These are phyloP conservation scores for Pichia heedii DNA, from an alignment of 805 yeast genomes.

Conservation along the genomic window DNA sequence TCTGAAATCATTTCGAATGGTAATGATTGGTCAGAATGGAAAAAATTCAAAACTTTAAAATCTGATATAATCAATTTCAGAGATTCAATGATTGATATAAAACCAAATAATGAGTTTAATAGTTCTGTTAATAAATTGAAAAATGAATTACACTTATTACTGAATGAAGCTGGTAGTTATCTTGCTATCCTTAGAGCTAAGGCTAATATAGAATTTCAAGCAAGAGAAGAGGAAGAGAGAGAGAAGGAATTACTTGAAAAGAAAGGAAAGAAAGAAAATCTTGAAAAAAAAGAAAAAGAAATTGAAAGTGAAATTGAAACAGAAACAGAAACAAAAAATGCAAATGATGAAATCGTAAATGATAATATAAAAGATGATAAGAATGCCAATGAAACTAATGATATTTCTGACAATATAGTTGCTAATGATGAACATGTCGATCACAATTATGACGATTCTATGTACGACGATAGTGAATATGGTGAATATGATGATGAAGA, in stretches of 20 bases:
- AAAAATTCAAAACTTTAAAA: constrained; percentile 48
- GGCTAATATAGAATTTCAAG: constrained; percentile 49
- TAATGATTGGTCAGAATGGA: constrained; percentile 50
- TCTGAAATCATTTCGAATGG: constrained; percentile 42
- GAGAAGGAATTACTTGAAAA: constrained; percentile 8
- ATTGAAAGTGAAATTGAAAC: constrained; percentile 2
- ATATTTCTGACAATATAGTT: too few species aligned
- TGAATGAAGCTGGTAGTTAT: constrained; percentile 55
- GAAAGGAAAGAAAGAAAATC: too few species aligned
- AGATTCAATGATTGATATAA: constrained; percentile 37
- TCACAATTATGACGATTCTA: too few species aligned
- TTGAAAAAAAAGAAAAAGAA: constrained; percentile 26
- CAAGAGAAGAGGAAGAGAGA: constrained; percentile 38
- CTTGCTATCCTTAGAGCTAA: constrained; percentile 47
- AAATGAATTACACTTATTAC: constrained; percentile 38
- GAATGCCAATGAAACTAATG: too few species aligned
- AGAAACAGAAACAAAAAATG: background rate
- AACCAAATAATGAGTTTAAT: constrained; percentile 21
- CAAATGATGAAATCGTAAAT: too few species aligned
- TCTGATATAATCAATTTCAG: constrained; percentile 45
- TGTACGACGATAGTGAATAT: constrained; percentile 2
- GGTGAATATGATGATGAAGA: constrained; percentile 4
- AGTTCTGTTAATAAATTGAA: constrained; percentile 30
- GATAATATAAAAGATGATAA: too few species aligned
- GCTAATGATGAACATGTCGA: too few species aligned